Evolutionary conservation across 176 grass and related monocot genomes (phyloP).

Genomic region (Pontederia crassipes): DNA sequence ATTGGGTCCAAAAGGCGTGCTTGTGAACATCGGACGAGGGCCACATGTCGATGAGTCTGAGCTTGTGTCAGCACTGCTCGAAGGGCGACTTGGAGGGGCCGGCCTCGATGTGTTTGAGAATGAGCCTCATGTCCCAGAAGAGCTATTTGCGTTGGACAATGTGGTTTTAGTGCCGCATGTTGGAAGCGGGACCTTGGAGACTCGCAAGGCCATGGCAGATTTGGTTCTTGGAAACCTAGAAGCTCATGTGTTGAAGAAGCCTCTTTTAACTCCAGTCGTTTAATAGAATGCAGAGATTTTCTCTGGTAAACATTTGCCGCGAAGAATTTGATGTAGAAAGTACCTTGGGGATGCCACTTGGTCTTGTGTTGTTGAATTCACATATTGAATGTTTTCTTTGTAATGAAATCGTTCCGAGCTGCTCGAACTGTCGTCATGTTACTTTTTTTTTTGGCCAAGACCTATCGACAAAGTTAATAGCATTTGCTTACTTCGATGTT

Average conservation of each 20-base stretch:
- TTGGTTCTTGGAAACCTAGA: conserved; percentile 78
- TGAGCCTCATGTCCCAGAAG: conserved; percentile 56
- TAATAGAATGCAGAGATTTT: conserved; percentile 12
- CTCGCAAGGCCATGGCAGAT: conserved; percentile 56
- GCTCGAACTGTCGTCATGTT: too few relatives aligned
- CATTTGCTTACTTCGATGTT: too few relatives aligned
- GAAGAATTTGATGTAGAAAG: too few relatives aligned
- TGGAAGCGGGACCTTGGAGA: conserved; percentile 58
- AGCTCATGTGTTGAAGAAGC: conserved; percentile 47
- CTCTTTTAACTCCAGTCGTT: conserved; percentile 61
- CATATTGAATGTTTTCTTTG: too few relatives aligned
- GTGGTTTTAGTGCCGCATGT: conserved; percentile 76
- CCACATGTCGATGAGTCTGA: conserved; percentile 73
- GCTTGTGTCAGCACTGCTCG: conserved; percentile 50
- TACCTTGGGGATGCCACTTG: too few relatives aligned
- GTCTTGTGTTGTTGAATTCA: too few relatives aligned
- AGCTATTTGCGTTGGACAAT: conserved; percentile 52
- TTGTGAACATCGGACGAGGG: conserved; percentile 75
- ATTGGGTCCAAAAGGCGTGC: conserved; percentile 56
- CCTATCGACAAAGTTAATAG: too few relatives aligned
- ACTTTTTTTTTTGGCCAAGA: too few relatives aligned
- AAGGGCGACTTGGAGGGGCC: conserved; percentile 56
- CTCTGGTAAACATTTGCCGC: too few relatives aligned
- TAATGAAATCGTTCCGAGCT: too few relatives aligned
- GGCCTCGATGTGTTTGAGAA: conserved; percentile 85